Evolutionary conservation across 2,329 filamentous ascomycete species (phyloP).

Genomic region (Gnomoniopsis sp.): DNA sequence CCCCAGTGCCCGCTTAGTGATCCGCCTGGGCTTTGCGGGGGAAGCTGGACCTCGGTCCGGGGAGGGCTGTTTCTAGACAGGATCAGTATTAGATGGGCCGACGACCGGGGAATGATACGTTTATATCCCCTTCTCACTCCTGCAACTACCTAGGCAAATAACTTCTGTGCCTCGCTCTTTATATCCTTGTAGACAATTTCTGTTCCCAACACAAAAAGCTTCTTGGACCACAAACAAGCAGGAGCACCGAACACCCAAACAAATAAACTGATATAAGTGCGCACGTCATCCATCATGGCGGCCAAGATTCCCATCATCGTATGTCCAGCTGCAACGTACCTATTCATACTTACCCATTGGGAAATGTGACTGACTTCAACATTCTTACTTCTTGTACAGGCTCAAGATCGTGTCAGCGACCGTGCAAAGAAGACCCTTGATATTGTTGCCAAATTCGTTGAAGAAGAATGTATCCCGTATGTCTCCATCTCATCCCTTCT

Average conservation of each 20-base stretch:
- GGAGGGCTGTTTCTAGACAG: background rate
- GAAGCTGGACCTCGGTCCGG: background rate
- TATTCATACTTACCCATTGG: background rate
- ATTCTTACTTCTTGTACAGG: slow-evolving; percentile 29
- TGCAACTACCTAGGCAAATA: no score
- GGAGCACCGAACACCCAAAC: background rate
- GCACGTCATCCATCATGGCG: slow-evolving; percentile 20
- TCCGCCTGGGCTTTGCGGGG: background rate
- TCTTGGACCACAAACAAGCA: background rate
- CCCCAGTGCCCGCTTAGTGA: background rate
- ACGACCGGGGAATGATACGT: background rate
- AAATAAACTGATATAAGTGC: background rate
- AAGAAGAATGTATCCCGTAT: slow-evolving; percentile 87
- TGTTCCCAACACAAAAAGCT: background rate
- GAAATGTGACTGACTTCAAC: slow-evolving; percentile 10
- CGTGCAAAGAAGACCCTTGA: slow-evolving; percentile 81
- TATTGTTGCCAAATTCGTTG: slow-evolving; percentile 89
- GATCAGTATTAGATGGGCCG: background rate
- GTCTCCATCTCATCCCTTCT: slow-evolving; percentile 22
- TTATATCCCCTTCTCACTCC: background rate
- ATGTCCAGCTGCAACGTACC: slow-evolving; percentile 4
- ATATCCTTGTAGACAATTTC: background rate
- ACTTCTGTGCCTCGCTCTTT: no score
- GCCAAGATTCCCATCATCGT: slow-evolving; percentile 24
- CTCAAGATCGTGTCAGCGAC: slow-evolving; percentile 68